Base-by-base conservation (phyloP, 768 basidiomycete genomes). In the Mycena capillaripes region DNA sequence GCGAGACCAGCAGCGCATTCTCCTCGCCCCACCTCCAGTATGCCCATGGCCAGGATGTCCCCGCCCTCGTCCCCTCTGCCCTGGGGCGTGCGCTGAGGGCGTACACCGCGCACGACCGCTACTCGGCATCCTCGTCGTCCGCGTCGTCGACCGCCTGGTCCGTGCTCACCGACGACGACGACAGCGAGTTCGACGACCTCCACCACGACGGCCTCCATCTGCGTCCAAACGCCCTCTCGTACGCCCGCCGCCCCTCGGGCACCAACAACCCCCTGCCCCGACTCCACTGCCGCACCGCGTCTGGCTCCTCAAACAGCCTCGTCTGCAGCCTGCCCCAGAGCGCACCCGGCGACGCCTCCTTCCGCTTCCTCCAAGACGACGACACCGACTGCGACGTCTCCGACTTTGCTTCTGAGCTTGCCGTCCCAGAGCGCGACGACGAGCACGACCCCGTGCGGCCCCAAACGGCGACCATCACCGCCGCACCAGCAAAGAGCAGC, bases 131-230 rank as follows among this genome's bases (percentile, higher is more conserved):
- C 0, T 92, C 92, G 0, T 92, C 91, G 4, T 90, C 92, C 1
- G 84, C 87, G 4, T 89, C 90, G 17, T 91, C 91, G n/a, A 85
- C 88, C 36, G 86, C 87, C n/a, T 92, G 90, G 87, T 91, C 91
- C n/a, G 79, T 87, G 25, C 76, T 86, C 71, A 89, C 91, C 23
- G 92, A 93, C 77, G 90, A 91, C 63, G 91, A 93, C 59, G 89
- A 91, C 14, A 88, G 88, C 46, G 86, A 84, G 79, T 76, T 81
- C 84, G 62, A 89, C 89, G 77, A 85, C 87, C 29, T 65, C 83
- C 48, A 55, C 67, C 76, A 73, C 70, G 82, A 80, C 62, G 76
- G 80, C 62, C 81, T 69, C 70, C 82, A 46, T 78, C 84, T 48
- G 78, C 78, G 34, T 70, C 78, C 84, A 19, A 86, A 89, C 16